phyloP scores from a whole-genome alignment of 768 basidiomycete genomes.

The Calocybe indica region DNA sequence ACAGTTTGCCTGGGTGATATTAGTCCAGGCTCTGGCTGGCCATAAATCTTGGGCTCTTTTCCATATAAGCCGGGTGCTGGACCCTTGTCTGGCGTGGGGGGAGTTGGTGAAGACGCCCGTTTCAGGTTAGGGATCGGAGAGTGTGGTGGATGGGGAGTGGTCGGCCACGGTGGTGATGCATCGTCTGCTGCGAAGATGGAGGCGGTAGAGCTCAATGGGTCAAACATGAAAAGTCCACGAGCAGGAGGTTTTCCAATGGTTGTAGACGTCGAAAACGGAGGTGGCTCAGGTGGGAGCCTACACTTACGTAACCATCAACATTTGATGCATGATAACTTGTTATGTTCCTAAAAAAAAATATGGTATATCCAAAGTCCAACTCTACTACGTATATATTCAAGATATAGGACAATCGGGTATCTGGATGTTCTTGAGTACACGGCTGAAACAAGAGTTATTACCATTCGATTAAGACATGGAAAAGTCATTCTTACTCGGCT shows the following conservation, averaged over 20 bases:
- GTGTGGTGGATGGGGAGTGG: constrained; percentile 69
- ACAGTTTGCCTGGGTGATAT: constrained; percentile 68
- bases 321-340: too few relatives aligned
- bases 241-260: neutral
- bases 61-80: constrained; percentile 60
- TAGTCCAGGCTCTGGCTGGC: constrained; percentile 77
- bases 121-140: constrained; percentile 69
- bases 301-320: neutral
- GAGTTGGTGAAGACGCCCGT: constrained; percentile 48
- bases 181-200: constrained; percentile 46
- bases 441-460: constrained; percentile 30
- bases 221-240: constrained; percentile 45
- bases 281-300: neutral
- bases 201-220: constrained; percentile 60
- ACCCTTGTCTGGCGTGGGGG: constrained; percentile 45
- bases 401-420: constrained; percentile 51
- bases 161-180: constrained; percentile 67
- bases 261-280: neutral
- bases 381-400: constrained; percentile 13
- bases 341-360: too few relatives aligned
- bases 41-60: constrained; percentile 81
- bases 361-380: neutral
- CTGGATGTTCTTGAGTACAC: constrained; percentile 62
- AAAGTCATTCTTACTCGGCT: constrained; percentile 30
- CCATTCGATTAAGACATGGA: neutral